Evolutionary conservation across 768 basidiomycete species (phyloP).

Genomic region (Lactarius akahatsu): DNA sequence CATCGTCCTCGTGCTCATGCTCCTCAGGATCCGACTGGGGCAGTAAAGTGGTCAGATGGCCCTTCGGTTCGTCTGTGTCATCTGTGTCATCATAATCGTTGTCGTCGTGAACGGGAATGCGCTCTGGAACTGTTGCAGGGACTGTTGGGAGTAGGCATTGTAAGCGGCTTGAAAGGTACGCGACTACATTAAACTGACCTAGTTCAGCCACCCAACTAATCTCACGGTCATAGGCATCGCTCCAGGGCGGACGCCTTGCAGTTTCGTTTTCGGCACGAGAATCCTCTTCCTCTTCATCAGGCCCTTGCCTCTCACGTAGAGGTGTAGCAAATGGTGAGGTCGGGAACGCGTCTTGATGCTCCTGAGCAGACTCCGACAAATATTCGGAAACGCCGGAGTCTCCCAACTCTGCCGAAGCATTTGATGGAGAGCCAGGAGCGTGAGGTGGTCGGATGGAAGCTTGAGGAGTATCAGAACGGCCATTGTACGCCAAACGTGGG

Average conservation of each 20-base stretch:
- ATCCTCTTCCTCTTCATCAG: constrained; percentile 65
- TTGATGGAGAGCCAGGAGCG: constrained; percentile 53
- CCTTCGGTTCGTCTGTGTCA: constrained; percentile 41
- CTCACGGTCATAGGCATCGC: constrained; percentile 44
- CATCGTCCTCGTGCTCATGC: constrained; percentile 51
- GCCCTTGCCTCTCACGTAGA: constrained; percentile 52
- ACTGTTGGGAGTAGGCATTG: constrained; percentile 1
- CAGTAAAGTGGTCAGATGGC: constrained; percentile 28
- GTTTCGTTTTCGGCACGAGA: constrained; percentile 45
- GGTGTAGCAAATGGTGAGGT: constrained; percentile 74
- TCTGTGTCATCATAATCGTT: constrained; percentile 54
- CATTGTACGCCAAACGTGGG: constrained; percentile 42
- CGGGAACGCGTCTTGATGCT: constrained; percentile 59
- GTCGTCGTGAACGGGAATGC: constrained; percentile 60
- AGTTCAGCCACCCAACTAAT: constrained; percentile 77
- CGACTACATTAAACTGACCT: constrained; percentile 46
- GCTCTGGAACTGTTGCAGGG: constrained; percentile 51
- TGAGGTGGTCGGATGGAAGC: constrained; percentile 45
- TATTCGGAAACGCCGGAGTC: constrained; percentile 53
- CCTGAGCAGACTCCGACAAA: constrained; percentile 45
- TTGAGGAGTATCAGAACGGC: constrained; percentile 44
- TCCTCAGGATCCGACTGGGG: constrained; percentile 39
- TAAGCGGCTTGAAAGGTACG: not conserved
- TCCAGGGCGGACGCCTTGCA: constrained; percentile 31
- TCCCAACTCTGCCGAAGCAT: constrained; percentile 45